Percentiles rank a stretch among this genome's conserved stretches.
Evolutionary conservation across 139 green algal genomes (phyloP).

Genomic region (Chlamydomonas schloesseri): DNA sequence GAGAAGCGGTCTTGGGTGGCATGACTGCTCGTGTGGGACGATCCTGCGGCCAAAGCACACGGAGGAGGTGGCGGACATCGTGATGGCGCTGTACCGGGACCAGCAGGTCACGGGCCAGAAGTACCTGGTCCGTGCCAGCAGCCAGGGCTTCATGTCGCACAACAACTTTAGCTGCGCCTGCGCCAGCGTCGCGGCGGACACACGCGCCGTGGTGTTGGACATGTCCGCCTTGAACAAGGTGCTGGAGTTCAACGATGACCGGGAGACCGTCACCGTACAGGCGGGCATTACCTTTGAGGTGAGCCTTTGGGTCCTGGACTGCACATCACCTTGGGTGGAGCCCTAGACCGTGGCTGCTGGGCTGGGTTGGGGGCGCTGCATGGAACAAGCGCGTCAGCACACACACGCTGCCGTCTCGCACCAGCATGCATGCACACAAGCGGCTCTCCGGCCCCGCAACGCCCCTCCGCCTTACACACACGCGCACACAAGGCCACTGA

Average conservation of each 20-base stretch:
- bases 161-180: slow-evolving; percentile 51
- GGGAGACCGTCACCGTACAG: slow-evolving; percentile 50
- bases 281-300: slow-evolving; percentile 59
- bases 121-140: slow-evolving; percentile 35
- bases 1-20: slow-evolving; percentile 28
- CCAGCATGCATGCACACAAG: too few relatives aligned
- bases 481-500: too few relatives aligned
- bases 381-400: too few relatives aligned
- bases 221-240: slow-evolving; percentile 48
- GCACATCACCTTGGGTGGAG: too few relatives aligned
- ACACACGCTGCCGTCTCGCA: too few relatives aligned
- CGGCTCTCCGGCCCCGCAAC: too few relatives aligned
- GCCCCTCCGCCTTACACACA: too few relatives aligned
- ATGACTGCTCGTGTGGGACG: slow-evolving; percentile 11
- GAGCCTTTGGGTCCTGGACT: too few relatives aligned
- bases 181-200: neutral
- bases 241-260: slow-evolving; percentile 14
- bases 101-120: slow-evolving; percentile 12
- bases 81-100: slow-evolving; percentile 39
- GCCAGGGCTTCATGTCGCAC: slow-evolving; percentile 24
- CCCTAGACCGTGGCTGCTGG: neutral
- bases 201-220: slow-evolving; percentile 42
- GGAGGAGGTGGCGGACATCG: slow-evolving; percentile 32
- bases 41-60: slow-evolving; percentile 19
- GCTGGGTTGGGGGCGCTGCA: too few relatives aligned